Conservation (phyloP, 306 rosid species). For the Delonix regia region DNA sequence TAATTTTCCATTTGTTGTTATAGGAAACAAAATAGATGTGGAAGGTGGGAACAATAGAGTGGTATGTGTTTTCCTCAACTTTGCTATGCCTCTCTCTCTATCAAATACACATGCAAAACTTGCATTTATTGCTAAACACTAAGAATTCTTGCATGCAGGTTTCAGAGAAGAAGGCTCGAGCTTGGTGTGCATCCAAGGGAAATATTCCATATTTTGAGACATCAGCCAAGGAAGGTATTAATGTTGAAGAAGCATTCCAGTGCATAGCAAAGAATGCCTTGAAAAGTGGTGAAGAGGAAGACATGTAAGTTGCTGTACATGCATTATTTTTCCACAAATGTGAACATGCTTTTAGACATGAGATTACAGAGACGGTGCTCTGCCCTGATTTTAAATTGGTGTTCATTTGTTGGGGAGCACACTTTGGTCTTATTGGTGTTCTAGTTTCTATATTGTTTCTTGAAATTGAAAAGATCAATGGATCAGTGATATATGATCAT, state of each 20-base stretch:
- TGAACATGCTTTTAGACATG: not conserved
- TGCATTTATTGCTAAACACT: not conserved
- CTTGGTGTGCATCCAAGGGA: conserved; percentile 99
- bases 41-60: conserved; percentile 98
- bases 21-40: conserved; percentile 94
- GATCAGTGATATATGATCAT: conserved; percentile 10
- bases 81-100: not conserved
- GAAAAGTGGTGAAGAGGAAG: conserved; percentile 95
- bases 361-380: not conserved
- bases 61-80: conserved; percentile 53
- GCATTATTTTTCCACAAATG: conserved; percentile 22
- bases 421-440: conserved; percentile 6
- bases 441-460: conserved; percentile 17
- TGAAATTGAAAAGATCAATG: conserved; percentile 2
- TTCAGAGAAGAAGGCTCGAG: conserved; percentile 96
- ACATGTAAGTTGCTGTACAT: conserved; percentile 70
- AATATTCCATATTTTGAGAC: conserved; percentile 98
- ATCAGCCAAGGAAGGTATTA: conserved; percentile 96
- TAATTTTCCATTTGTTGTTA: conserved; percentile 94
- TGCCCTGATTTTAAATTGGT: conserved; percentile 13
- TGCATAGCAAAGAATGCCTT: conserved; percentile 94
- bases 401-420: conserved; percentile 26
- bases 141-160: conserved; percentile 56
- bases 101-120: conserved; percentile 3
- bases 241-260: conserved; percentile 97